Conservation (phyloP, 2,329 filamentous ascomycete genomes). For the Fusarium sulawesiense region DNA sequence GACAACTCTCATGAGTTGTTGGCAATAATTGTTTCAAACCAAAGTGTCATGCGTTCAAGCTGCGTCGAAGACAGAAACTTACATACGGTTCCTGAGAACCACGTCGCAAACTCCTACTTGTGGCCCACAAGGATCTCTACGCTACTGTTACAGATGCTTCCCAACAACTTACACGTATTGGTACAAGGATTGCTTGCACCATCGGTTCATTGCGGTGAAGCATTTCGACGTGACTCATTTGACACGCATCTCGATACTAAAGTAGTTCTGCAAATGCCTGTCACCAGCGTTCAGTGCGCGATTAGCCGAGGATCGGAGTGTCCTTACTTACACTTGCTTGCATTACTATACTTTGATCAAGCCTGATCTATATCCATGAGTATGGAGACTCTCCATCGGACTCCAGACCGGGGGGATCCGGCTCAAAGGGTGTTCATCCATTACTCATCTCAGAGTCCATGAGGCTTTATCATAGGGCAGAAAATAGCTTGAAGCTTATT, state of each 20-base stretch:
- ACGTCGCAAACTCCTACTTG: neutral
- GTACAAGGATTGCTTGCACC: neutral
- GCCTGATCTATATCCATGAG: neutral
- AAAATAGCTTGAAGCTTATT: neutral
- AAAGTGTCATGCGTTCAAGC: neutral
- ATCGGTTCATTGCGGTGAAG: neutral
- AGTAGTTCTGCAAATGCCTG: neutral
- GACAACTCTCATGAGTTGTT: neutral
- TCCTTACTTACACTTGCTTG: neutral
- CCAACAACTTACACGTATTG: neutral
- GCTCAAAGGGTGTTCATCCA: neutral
- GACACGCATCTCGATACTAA: slow-evolving; percentile 2
- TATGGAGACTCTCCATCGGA: neutral
- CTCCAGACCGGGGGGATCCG: neutral
- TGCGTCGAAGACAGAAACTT: neutral
- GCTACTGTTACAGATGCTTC: neutral
- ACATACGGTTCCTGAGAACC: neutral
- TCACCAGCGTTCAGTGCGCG: neutral
- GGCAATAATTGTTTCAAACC: neutral
- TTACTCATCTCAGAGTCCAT: neutral
- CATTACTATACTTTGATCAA: neutral
- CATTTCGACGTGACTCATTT: slow-evolving; percentile 1
- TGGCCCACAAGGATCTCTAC: neutral
- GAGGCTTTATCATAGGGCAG: neutral
- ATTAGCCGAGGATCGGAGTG: neutral